Percentiles rank a stretch among this genome's conserved stretches.
These are phyloP conservation scores for Phyllosticta citribraziliensis DNA, from an alignment of 2,329 filamentous ascomycete species.

Conservation along the genomic window DNA sequence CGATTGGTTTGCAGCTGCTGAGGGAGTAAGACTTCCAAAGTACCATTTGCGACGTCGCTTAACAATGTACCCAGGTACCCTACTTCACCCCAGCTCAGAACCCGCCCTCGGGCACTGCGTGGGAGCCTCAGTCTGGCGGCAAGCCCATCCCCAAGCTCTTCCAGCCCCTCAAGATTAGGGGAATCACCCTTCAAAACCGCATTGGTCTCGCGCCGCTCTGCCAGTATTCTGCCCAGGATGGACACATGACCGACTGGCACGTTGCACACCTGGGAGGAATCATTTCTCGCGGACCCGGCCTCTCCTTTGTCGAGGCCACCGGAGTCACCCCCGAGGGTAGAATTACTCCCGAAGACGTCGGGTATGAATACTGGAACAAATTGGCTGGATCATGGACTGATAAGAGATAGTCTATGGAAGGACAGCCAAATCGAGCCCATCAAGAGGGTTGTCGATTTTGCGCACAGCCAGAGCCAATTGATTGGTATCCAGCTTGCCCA, in stretches of 20 bases:
- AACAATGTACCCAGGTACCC: constrained; percentile 21
- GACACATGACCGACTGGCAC: constrained; percentile 73
- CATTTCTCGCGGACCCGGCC: constrained; percentile 61
- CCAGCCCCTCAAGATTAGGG: constrained; percentile 46
- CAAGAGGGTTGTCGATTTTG: constrained; percentile 62
- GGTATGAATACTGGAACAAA: background rate
- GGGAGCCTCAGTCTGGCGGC: constrained; percentile 35
- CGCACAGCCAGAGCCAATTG: constrained; percentile 67
- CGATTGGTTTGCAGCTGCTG: background rate
- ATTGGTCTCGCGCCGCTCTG: constrained; percentile 56
- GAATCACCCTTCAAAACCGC: constrained; percentile 54
- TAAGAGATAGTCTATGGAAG: constrained; percentile 58
- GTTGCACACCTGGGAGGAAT: constrained; percentile 74
- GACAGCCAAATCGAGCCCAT: constrained; percentile 71
- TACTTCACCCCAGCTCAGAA: constrained; percentile 41
- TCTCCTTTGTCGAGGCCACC: constrained; percentile 71
- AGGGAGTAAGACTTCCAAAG: background rate
- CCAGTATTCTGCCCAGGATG: constrained; percentile 57
- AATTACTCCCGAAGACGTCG: constrained; percentile 70
- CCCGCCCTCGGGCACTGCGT: constrained; percentile 37
- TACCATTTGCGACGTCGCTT: background rate
- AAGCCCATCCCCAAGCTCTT: constrained; percentile 50
- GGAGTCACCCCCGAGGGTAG: constrained; percentile 65
- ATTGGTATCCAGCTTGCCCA: constrained; percentile 75
- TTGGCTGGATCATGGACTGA: background rate